Base-by-base conservation (phyloP, 2,329 filamentous ascomycete genomes). In the Sporothrix phasma region DNA sequence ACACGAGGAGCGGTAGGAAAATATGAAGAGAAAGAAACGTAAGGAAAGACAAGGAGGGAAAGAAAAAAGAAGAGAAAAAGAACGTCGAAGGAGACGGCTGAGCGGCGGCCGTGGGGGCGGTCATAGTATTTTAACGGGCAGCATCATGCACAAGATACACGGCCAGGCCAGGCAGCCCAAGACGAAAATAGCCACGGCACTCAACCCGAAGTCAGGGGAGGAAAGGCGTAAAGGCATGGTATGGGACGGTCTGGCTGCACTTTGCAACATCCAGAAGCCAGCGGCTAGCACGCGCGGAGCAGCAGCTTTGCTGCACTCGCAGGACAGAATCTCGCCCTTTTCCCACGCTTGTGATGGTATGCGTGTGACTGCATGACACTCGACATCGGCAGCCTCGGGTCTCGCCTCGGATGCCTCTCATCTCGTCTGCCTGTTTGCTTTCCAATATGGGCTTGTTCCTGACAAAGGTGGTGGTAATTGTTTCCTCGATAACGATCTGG, bases 31-130 rank as follows among this genome's bases (percentile, higher is more conserved):
- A 26, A 61, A 61, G 22, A n/a, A 24, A 39, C 68, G 66, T 70
- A 68, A 67, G 59, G 67, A 72, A 72, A 71, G 68, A 71, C 74
- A 72, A 72, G 70, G 67, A 61, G 46, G 47, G 45, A 34, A 62
- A 56, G 63, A 64, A 69, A 74, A 69, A 15, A 13, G 15, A 13
- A 34, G 54, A 46, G 47, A 68, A 67, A 70, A 67, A 66, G 63
- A 49, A 51, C 24, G 5, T 45, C 54, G 56, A 39, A 61, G 53
- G 47, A 26, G 54, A 62, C 22, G 49, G 56, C 46, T 51, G 54
- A 54, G 47, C 49, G 61, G 39, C 39, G 41, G 22, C 53, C 45
- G 26, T 37, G 49, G 54, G 34, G 47, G 22, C 61, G 61, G 49
- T 58, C 64, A 66, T 66, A 61, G 43, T 19, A n/a, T 53, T 19